Evolutionary conservation across 306 rosid species (phyloP).

Genomic region (Lathyrus tuberosus): DNA sequence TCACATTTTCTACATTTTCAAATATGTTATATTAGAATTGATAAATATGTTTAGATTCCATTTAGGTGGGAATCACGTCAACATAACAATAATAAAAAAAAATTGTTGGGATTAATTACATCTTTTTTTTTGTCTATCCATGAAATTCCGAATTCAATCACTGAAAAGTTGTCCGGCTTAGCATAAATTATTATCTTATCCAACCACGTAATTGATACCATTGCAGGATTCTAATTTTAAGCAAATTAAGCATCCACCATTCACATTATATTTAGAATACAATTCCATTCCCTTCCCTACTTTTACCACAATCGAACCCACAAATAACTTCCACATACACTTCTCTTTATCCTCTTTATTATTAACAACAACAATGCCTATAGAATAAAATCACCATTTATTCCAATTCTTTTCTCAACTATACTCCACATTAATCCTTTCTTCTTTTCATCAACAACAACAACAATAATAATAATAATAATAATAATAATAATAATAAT

Average conservation of each 20-base stretch:
- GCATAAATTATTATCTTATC: conserved; percentile 15
- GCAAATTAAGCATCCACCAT: conserved; percentile 35
- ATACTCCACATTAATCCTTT: too few species aligned
- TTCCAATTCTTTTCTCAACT: conserved; percentile 21
- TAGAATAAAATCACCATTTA: conserved; percentile 32
- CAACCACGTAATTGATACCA: conserved; percentile 17
- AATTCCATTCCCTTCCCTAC: conserved; percentile 45
- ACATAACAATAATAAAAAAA: too few species aligned
- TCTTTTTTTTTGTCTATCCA: too few species aligned
- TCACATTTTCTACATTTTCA: too few species aligned
- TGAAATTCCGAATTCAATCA: too few species aligned
- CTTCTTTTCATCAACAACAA: too few species aligned
- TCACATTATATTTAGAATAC: conserved; percentile 46
- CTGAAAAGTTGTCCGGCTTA: too few species aligned
- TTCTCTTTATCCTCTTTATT: conserved; percentile 13
- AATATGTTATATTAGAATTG: too few species aligned
- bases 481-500: not conserved
- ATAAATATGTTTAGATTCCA: too few species aligned
- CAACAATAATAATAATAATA: not conserved
- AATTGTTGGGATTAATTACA: too few species aligned
- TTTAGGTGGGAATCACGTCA: too few species aligned
- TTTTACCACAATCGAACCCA: conserved; percentile 15
- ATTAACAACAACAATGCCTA: conserved; percentile 1
- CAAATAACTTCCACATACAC: conserved; percentile 13
- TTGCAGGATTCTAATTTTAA: conserved; percentile 30